Base-by-base conservation (phyloP, 2,329 filamentous ascomycete genomes). In the Dactylellina haptotyla region DNA sequence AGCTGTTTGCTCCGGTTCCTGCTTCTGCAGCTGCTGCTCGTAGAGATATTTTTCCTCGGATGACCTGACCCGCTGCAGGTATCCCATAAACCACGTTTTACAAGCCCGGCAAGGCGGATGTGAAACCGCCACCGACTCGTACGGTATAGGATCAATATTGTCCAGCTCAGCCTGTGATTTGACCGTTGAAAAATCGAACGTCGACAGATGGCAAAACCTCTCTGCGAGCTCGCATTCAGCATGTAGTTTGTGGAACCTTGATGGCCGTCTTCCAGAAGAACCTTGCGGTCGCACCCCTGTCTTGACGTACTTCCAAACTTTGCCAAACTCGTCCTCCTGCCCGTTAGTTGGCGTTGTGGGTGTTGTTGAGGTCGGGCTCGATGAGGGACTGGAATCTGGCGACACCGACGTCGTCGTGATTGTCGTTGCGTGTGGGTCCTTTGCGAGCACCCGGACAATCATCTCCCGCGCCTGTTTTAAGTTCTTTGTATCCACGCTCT, bases 51-150 rank as follows among this genome's bases (percentile, higher is more conserved):
- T 23, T 50, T 64, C 61, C 25, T 64, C 61, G 18, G 61, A 54
- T 18, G 61, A 64, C 50, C 61, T 32, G 18, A 64, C 61, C 34
- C 48, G 61, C 48, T 64, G 61, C 23, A 54, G 25, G 16, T 64
- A 64, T 50, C 46, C 61, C 61, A 64, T 64, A 50, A 64, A 64
- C 61, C 61, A 64, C 25, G 61, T 56, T 41, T 64, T 64, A 32
- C 61, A 64, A 34, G 32, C 61, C 32, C 61, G 48, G 28, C 61
- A 64, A 4, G 61, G 61, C 34, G 61, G 61, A n/a, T 45, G 32
- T 14, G 61, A 64, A 16, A 64, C 50, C 20, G 61, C 61, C 8
- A 64, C 39, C 18, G 61, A 64, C 30, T 54, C 50, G 61, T 64
- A 64, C 1, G 61, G 61, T 20, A 26, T 64, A 14, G 25, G 26